Conservation (phyloP, 2,329 filamentous ascomycete genomes). For the Exophiala dermatitidis region DNA sequence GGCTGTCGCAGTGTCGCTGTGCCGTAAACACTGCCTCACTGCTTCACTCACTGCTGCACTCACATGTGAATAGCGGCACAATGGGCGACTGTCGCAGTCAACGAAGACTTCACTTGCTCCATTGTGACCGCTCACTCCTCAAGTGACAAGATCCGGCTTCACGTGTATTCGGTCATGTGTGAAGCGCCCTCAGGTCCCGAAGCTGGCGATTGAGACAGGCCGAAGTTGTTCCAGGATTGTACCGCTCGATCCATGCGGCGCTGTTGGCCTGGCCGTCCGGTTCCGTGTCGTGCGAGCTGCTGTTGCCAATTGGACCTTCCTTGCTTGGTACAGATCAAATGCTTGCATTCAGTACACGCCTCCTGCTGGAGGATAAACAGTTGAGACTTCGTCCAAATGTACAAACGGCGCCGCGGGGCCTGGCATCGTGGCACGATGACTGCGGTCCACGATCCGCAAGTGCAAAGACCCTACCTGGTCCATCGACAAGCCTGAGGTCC, state of each 20-base stretch:
- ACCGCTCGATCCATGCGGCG: too few relatives aligned
- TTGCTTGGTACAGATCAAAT: not conserved
- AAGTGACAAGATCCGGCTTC: not conserved
- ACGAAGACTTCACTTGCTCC: not conserved
- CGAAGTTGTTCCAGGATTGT: not conserved
- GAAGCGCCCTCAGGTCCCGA: not conserved
- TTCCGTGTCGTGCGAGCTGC: too few relatives aligned
- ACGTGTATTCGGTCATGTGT: not conserved
- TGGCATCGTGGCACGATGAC: too few relatives aligned
- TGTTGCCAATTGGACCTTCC: not conserved
- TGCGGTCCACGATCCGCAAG: too few relatives aligned
- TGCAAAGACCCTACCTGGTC: too few relatives aligned
- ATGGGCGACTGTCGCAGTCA: not conserved
- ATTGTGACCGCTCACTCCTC: not conserved
- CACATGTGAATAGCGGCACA: not conserved
- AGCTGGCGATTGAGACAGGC: not conserved
- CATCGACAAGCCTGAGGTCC: too few relatives aligned
- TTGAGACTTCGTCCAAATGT: not conserved
- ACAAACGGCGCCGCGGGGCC: too few relatives aligned
- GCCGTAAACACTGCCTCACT: not conserved
- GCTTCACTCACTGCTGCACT: conserved; percentile 2
- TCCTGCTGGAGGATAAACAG: not conserved
- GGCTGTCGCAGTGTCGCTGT: not conserved
- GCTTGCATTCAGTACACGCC: not conserved
- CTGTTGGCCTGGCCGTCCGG: too few relatives aligned